Conservation (phyloP, 805 yeast genomes). For the Nakazawaea holstii region DNA sequence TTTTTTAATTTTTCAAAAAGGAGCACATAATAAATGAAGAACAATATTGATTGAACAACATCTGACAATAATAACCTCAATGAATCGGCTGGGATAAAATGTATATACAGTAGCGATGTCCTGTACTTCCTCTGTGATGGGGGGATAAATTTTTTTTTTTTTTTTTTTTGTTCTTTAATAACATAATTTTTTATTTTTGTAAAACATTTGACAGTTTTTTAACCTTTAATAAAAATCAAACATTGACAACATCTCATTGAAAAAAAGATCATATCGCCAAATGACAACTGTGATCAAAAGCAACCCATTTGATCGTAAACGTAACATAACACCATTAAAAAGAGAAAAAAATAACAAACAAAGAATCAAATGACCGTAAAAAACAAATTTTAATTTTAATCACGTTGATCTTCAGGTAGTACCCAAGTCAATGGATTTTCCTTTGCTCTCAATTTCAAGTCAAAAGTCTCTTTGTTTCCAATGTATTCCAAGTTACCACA, state of each 20-base stretch:
- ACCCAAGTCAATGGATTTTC: slow-evolving; percentile 65
- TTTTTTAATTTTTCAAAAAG: too few relatives aligned
- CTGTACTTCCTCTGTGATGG: too few relatives aligned
- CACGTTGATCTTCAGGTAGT: slow-evolving; percentile 46
- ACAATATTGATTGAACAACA: too few relatives aligned
- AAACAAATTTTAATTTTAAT: slow-evolving; percentile 6
- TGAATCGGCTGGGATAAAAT: too few relatives aligned
- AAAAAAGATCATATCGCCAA: not conserved
- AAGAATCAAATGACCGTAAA: not conserved
- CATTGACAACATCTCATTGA: too few relatives aligned
- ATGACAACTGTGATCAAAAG: not conserved
- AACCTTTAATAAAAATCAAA: too few relatives aligned
- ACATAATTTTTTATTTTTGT: not conserved
- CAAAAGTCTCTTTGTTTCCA: slow-evolving; percentile 34
- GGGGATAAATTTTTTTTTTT: too few relatives aligned
- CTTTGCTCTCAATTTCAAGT: slow-evolving; percentile 55
- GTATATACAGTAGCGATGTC: too few relatives aligned
- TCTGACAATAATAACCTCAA: too few relatives aligned
- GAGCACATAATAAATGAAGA: too few relatives aligned
- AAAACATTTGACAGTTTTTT: too few relatives aligned
- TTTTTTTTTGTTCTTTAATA: not conserved
- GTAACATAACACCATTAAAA: slow-evolving; percentile 1
- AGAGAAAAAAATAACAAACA: not conserved
- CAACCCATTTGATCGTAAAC: not conserved
- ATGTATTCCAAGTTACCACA: slow-evolving; percentile 42